Base-by-base conservation (phyloP, 2,329 filamentous ascomycete species). In the Ophiosphaerella herpotricha region DNA sequence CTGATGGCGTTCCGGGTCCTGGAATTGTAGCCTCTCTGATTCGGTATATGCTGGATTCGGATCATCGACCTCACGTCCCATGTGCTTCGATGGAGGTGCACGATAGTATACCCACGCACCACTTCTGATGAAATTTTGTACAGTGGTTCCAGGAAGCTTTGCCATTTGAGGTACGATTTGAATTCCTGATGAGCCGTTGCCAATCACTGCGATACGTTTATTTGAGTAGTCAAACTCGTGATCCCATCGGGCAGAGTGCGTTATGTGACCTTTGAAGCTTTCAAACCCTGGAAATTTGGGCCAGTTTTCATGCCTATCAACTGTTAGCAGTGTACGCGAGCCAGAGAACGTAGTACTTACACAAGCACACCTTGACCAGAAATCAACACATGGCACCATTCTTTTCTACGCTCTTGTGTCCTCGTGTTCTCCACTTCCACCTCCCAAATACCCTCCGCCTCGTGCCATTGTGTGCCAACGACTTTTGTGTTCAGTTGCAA, bases 161-260 rank as follows among this genome's bases (percentile, higher is more conserved):
- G 58, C 54, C 53, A 59, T 54, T 37, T 60, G 49, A 3, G 57
- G 61, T 6, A 64, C 50, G 7, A 64, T 60, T 38, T 63, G 59
- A 14, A 63, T 61, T 3, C 46, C 57, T 9, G 54, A 60, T 9
- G 48, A 55, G 5, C 61, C 59, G 32, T 62, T 63, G 1, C 61
- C 57, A 16, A 64, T 58, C n/a, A 64, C 54, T 7, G 57, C 59
- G 14, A 62, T 56, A 12, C 50, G 46, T 46, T 64, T 63, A 24
- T 50, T 51, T 3, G 44, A 43, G 16, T 57, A 60, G 26, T 63
- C 58, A n/a, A 52, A 59, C 29, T 47, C 39, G 33, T 60, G 64
- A 48, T 84, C 80, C 81, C 82, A 84, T 26, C 79, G 66, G 4
- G 81, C 80, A 1, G 79, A 80, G 54, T 84, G 82, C 72, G 78